Conservation (phyloP, 2,329 filamentous ascomycete species). For the Podosphaera fusca region DNA sequence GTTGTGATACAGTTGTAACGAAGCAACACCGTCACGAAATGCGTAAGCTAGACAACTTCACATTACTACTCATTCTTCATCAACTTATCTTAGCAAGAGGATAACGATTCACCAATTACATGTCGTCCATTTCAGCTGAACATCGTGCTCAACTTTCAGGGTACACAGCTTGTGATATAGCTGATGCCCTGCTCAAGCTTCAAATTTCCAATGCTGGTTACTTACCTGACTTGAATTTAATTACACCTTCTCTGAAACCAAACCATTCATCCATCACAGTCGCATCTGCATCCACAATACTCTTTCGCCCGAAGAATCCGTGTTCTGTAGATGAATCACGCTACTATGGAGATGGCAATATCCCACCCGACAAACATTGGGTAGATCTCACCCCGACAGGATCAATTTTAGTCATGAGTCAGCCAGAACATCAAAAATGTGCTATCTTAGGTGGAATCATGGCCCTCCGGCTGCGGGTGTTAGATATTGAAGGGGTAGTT, state of each 20-base stretch:
- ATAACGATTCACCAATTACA: background rate
- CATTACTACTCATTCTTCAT: no score
- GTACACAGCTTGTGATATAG: conserved; percentile 34
- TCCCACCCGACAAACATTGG: conserved; percentile 39
- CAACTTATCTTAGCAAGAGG: no score
- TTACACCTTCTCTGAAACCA: conserved; percentile 7
- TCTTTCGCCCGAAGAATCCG: conserved; percentile 35
- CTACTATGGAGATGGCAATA: conserved; percentile 20
- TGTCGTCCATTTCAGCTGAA: background rate
- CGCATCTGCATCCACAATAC: conserved; percentile 33
- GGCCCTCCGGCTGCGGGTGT: conserved; percentile 41
- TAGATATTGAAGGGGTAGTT: conserved; percentile 37
- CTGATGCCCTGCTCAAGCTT: conserved; percentile 50
- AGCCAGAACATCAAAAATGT: conserved; percentile 40
- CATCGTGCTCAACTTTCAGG: conserved; percentile 8
- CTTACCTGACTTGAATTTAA: conserved; percentile 30
- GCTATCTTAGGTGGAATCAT: conserved; percentile 59
- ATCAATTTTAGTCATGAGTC: conserved; percentile 42
- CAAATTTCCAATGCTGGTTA: conserved; percentile 43
- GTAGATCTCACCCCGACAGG: conserved; percentile 37
- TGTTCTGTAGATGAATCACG: conserved; percentile 12
- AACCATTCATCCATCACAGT: conserved; percentile 10
- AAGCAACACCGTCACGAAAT: no score
- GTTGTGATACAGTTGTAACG: no score
- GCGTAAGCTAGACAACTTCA: no score